Conservation (phyloP, 495 filamentous ascomycete species). For the Rhypophila decipiens region DNA sequence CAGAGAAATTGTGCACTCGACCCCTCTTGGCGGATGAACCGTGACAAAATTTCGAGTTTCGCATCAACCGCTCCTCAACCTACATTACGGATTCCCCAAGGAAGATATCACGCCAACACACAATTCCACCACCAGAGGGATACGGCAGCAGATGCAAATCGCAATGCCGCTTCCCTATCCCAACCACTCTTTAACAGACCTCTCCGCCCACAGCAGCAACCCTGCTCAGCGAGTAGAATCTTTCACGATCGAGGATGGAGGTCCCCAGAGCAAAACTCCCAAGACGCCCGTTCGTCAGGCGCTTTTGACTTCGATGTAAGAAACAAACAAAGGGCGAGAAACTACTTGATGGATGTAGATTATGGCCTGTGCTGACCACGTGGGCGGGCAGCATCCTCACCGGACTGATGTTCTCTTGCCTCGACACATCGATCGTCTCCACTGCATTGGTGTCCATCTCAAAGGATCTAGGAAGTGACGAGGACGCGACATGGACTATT, state of each 20-base stretch:
- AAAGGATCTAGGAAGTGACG: slow-evolving; percentile 45
- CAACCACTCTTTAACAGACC: slow-evolving; percentile 21
- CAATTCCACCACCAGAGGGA: too few relatives aligned
- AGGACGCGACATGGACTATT: slow-evolving; percentile 52
- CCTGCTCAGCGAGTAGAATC: slow-evolving; percentile 1
- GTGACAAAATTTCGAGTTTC: too few relatives aligned
- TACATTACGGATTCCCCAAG: too few relatives aligned
- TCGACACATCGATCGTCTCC: slow-evolving; percentile 60
- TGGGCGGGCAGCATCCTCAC: slow-evolving; percentile 44
- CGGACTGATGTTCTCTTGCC: slow-evolving; percentile 52
- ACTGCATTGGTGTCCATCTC: slow-evolving; percentile 57
- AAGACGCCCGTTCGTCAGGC: slow-evolving; percentile 10
- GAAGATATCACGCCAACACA: too few relatives aligned
- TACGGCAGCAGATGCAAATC: too few relatives aligned
- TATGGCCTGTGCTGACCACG: too few relatives aligned
- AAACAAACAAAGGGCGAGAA: too few relatives aligned
- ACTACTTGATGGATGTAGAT: too few relatives aligned
- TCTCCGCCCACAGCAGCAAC: slow-evolving; percentile 4
- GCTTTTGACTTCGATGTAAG: slow-evolving; percentile 20
- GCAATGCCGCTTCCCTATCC: slow-evolving; percentile 20
- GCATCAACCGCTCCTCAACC: too few relatives aligned
- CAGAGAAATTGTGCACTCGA: too few relatives aligned
- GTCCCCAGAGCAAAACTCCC: not conserved
- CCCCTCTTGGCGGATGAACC: too few relatives aligned
- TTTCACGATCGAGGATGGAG: slow-evolving; percentile 2